Evolutionary conservation across 2,329 filamentous ascomycete species (phyloP).

Genomic region (Paecilomyces formosus): DNA sequence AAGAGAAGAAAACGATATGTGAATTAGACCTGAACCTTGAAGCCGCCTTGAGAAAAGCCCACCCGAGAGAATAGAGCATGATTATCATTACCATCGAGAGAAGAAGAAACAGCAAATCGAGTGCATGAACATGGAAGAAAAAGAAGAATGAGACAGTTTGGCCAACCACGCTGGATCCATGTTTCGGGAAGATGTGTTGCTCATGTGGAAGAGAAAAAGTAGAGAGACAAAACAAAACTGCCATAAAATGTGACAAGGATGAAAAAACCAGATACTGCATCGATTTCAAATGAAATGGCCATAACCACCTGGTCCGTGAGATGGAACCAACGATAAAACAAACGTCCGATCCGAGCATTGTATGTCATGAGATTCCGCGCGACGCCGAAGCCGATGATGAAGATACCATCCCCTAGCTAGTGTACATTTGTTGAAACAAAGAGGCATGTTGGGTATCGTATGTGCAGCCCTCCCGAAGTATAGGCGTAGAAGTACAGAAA

Average conservation of each 20-base stretch:
- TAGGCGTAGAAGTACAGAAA: not conserved
- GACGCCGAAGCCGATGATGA: conserved; percentile 16
- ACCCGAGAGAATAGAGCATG: not conserved
- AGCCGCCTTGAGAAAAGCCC: not conserved
- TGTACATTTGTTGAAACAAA: conserved; percentile 16
- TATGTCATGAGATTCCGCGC: not conserved
- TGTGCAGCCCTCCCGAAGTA: not conserved
- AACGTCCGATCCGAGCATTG: not conserved
- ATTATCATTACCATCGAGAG: not conserved
- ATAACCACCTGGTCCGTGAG: not conserved
- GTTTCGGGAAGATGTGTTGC: not conserved
- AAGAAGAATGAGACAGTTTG: not conserved
- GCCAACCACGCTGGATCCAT: not conserved
- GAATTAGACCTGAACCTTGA: not conserved
- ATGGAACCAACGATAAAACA: not conserved
- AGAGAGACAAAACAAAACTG: conserved; percentile 4
- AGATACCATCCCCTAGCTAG: conserved; percentile 16
- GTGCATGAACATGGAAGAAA: not conserved
- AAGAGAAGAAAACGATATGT: not conserved
- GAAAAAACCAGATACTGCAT: not conserved
- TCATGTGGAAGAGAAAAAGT: not conserved
- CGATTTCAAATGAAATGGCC: not conserved
- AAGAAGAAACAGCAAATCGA: not conserved
- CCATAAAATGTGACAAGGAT: conserved; percentile 5
- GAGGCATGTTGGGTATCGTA: conserved; percentile 16